phyloP scores from a whole-genome alignment of 2,329 filamentous ascomycete genomes.

The Fulvia fulva region DNA sequence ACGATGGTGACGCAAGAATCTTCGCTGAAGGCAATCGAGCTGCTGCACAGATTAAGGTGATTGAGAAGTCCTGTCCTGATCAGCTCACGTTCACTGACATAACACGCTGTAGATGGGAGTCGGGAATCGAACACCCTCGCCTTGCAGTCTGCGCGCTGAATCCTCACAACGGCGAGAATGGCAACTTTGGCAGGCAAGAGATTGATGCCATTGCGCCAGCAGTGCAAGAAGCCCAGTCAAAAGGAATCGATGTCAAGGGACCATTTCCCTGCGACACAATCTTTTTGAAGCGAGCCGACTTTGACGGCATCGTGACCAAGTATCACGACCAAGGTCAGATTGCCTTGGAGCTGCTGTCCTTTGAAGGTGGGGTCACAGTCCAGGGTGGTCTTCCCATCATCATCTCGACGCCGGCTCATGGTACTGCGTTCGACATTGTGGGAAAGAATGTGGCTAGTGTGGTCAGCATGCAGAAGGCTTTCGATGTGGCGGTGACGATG shows the following conservation, averaged over 20 bases:
- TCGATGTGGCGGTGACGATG: not conserved
- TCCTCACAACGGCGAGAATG: too few relatives aligned
- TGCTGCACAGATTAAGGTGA: too few relatives aligned
- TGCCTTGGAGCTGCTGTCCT: not conserved
- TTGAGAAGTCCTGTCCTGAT: too few relatives aligned
- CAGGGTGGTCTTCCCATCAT: not conserved
- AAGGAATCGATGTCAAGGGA: not conserved
- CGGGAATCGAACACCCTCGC: too few relatives aligned
- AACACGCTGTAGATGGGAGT: too few relatives aligned
- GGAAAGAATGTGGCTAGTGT: not conserved
- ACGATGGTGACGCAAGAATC: too few relatives aligned
- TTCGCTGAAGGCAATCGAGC: too few relatives aligned
- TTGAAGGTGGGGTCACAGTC: not conserved
- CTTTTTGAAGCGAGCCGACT: too few relatives aligned
- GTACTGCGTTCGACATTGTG: not conserved
- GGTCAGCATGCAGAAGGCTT: not conserved
- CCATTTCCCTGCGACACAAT: not conserved
- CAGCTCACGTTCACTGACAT: too few relatives aligned
- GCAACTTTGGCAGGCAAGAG: too few relatives aligned
- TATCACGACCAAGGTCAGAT: not conserved
- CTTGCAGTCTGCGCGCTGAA: too few relatives aligned
- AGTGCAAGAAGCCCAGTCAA: not conserved
- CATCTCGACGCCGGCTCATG: not conserved
- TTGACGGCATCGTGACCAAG: too few relatives aligned
- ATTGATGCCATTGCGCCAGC: not conserved